Base-by-base conservation (phyloP, 768 basidiomycete genomes). In the Phanerochaete carnosa region DNA sequence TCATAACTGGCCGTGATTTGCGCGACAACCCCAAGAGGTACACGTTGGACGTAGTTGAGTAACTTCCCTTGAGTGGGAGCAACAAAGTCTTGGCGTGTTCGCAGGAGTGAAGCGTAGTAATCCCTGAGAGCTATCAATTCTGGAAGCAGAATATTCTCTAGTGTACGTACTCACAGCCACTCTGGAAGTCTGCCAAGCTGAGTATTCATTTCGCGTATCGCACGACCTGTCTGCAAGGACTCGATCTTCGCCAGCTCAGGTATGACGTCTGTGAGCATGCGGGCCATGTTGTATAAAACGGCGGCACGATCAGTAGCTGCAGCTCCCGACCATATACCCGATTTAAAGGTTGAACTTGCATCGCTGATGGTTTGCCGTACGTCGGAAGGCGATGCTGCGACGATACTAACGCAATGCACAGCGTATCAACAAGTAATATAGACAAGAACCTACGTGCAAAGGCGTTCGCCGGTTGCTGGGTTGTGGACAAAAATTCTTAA, bases 21-120 rank as follows among this genome's bases (percentile, higher is more conserved):
- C 0, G 88, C 92, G 39, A 93, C 90, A n/a, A 94, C 92, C 12
- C 93, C 93, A 0, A 95, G 80, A 0, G 93, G 92, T 12, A 92
- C 78, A 15, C 93, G 82, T 52, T 85, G 82, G 5, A 94, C 87
- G 70, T 90, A 88, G 67, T 94, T 94, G 35, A 94, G 74, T 39
- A 94, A 71, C 56, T 83, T 84, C 0, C 93, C 93, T 65, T 92
- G 88, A 0, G 90, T 90, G 2, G 92, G 93, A 15, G 89, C 85
- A 19, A 93, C 79, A 62, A 84, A 87, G 6, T 75, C 80, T 69
- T 87, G 85, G 46, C 83, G 80, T 1, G 91, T 94, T 50, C 92
- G 77, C 46, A 92, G 69, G 3, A 94, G 70, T 0, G 91, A 88
- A 26, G 88, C 82, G 65, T 84, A 93, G 67, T 94, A 95, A 57